Conservation (phyloP, 306 rosid species). For the Sesbania bispinosa region DNA sequence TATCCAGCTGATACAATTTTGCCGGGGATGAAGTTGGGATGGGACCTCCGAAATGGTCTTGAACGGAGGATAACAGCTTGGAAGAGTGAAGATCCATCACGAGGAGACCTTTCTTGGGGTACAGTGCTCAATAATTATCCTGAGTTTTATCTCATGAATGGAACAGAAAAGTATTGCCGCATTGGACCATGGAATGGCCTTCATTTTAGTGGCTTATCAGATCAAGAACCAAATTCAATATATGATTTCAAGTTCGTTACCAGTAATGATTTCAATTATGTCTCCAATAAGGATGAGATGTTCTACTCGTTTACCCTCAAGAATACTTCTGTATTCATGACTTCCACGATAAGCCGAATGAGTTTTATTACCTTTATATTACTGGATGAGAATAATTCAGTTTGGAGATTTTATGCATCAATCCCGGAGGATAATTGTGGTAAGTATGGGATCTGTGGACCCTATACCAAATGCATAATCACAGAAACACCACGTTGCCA, state of each 20-base stretch:
- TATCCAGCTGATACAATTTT: constrained; percentile 12
- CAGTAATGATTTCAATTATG: constrained; percentile 1
- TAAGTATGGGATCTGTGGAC: constrained; percentile 20
- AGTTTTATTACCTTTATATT: neutral
- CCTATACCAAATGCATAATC: constrained; percentile 19
- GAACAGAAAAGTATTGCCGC: neutral
- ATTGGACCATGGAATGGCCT: constrained; percentile 38
- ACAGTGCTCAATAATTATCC: constrained; percentile 12
- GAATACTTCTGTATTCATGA: neutral
- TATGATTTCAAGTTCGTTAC: constrained; percentile 5
- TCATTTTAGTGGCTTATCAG: constrained; percentile 6
- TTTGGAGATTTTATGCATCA: neutral
- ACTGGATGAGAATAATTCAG: neutral
- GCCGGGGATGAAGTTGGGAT: constrained; percentile 24
- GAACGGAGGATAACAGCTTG: constrained; percentile 8
- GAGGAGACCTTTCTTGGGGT: neutral
- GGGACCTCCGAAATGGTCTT: neutral
- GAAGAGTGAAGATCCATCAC: constrained; percentile 32
- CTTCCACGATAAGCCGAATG: neutral
- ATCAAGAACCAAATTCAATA: neutral
- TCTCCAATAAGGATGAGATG: constrained; percentile 20
- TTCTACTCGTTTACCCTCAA: neutral
- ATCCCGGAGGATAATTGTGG: constrained; percentile 22
- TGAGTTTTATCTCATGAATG: constrained; percentile 9
- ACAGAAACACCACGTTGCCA: neutral